Base-by-base conservation (phyloP, 2,329 filamentous ascomycete species). In the Stylonectria norvegica region DNA sequence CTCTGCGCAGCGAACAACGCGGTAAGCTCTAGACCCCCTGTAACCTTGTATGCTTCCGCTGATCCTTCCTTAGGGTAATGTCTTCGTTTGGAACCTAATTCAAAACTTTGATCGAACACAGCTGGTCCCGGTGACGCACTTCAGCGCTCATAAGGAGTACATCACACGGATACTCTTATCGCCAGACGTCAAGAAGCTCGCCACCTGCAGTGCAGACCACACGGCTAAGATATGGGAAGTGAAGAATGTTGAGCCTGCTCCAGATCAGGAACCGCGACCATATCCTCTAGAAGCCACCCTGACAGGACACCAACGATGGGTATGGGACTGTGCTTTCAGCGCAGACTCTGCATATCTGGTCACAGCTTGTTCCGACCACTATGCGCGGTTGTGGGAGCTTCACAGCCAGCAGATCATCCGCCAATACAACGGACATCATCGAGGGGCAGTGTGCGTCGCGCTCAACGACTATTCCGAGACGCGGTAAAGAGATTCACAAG, bases 141-240 rank as follows among this genome's bases (percentile, higher is more conserved):
- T 96, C 72, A 82, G 81, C 50, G 90, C 90, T 2, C 90, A 96
- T 68, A 87, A 86, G 54, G 89, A 91, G 55, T 95, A 93, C 67
- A 91, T 96, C 56, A 95, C 89, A 2, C 86, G 90, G 42, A 85
- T 96, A 31, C 80, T 96, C 3, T 81, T 96, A 28, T 95, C 89
- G 0, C 90, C 90, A 1, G 90, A 96, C 60, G 90, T 95, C 52
- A 91, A 91, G 63, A 90, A 95, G 62, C 80, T 96, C 11, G 90
- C 90, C 2, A 96, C 90, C 16, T 96, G 90, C 71, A 91, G 86
- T 40, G 89, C 90, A 40, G 90, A 96, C 66, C 90, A 96, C 68
- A 81, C 91, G 0, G 89, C 90, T 47, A 91, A 94, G 65, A 96
- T 98, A 55, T 98, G 93, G 93, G 87, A 89, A 56, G 85, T 96